Evolutionary conservation across 768 basidiomycete species (phyloP).

Genomic region (Russula abietina): DNA sequence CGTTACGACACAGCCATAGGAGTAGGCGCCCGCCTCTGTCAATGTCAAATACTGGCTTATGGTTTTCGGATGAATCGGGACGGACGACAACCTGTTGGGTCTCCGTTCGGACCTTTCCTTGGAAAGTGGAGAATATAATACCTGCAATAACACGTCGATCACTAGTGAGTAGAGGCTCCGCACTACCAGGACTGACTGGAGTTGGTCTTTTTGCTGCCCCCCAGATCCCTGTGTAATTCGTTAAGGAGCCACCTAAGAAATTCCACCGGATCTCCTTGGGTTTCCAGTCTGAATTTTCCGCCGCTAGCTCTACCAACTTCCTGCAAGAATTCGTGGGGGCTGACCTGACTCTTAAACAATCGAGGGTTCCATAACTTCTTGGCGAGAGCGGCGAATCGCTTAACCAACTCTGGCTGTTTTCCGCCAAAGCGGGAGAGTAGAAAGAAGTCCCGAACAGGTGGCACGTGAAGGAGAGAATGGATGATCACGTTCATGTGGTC

Average conservation of each 20-base stretch:
- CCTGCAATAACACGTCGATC: conserved; percentile 41
- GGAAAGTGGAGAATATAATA: conserved; percentile 89
- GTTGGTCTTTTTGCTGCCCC: conserved; percentile 86
- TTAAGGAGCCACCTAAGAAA: conserved; percentile 96
- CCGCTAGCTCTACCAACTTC: conserved; percentile 87
- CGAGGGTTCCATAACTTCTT: conserved; percentile 96
- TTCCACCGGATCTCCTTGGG: conserved; percentile 94
- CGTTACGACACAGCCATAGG: neutral
- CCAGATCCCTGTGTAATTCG: conserved; percentile 84
- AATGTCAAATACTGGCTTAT: conserved; percentile 89
- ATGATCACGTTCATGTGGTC: conserved; percentile 98
- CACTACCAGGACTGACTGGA: conserved; percentile 59
- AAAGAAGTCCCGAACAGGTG: conserved; percentile 83
- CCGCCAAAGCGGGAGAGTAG: conserved; percentile 67
- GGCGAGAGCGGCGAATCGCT: conserved; percentile 78
- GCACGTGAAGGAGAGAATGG: conserved; percentile 85
- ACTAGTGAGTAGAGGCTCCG: neutral
- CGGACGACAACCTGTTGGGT: conserved; percentile 90
- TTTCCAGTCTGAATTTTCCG: conserved; percentile 88
- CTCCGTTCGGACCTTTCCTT: conserved; percentile 88
- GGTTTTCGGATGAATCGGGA: conserved; percentile 63
- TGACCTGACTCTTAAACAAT: conserved; percentile 96
- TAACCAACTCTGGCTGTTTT: conserved; percentile 81
- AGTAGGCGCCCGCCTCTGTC: conserved; percentile 63
- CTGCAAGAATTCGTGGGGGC: conserved; percentile 97